These are phyloP conservation scores for Penicillium sp. DNA, from an alignment of 2,329 filamentous ascomycete species.

Conservation along the genomic window DNA sequence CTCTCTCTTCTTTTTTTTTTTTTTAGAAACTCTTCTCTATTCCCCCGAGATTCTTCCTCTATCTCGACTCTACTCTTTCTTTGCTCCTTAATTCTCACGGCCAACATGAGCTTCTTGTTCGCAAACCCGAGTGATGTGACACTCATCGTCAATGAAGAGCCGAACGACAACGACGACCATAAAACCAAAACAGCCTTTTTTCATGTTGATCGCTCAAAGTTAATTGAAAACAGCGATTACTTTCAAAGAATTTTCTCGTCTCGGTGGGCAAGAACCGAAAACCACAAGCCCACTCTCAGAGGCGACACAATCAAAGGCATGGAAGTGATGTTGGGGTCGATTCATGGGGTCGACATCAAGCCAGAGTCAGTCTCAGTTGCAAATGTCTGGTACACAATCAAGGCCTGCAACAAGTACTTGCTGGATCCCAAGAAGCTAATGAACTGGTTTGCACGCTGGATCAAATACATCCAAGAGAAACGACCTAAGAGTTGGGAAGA, in stretches of 20 bases:
- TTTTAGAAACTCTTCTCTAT: too few species aligned
- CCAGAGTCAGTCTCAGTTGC: not conserved
- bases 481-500: not conserved
- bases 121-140: not conserved
- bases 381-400: not conserved
- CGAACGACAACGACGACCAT: not conserved
- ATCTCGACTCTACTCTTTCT: not conserved
- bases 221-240: not conserved
- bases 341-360: not conserved
- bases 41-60: too few species aligned
- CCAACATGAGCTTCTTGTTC: not conserved
- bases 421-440: not conserved
- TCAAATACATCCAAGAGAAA: not conserved
- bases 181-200: not conserved
- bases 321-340: not conserved
- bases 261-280: not conserved
- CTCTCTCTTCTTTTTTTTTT: not conserved
- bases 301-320: not conserved
- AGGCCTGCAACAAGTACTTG: not conserved
- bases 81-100: not conserved
- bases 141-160: not conserved
- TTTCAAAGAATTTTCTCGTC: not conserved
- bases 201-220: not conserved
- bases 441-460: not conserved
- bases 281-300: not conserved